Percentiles rank a stretch among this genome's conserved stretches.
Conservation (phyloP, 768 basidiomycete species). For the Hemileccinum rubropunctum region DNA sequence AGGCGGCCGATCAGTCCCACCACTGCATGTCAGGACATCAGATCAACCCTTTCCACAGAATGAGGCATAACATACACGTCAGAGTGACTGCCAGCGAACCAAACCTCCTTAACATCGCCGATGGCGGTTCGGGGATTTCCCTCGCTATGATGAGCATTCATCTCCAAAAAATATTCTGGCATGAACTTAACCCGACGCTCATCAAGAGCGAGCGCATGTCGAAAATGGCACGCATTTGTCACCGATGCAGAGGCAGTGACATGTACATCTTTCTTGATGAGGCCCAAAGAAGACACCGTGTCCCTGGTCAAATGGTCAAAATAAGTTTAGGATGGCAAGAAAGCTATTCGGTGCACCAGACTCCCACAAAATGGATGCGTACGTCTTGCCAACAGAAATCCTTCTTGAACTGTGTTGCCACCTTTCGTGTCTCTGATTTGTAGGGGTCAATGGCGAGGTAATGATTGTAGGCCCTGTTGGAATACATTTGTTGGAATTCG, state of each 20-base stretch:
- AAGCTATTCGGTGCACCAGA: slow-evolving; percentile 23
- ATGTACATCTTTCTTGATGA: slow-evolving; percentile 2
- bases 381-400: slow-evolving; percentile 24
- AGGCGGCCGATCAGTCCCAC: not conserved
- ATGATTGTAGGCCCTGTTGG: not conserved
- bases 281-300: slow-evolving; percentile 11
- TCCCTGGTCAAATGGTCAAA: slow-evolving; percentile 5
- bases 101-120: slow-evolving; percentile 11
- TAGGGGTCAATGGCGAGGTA: slow-evolving; percentile 27
- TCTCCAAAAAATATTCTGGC: slow-evolving; percentile 11
- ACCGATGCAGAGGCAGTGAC: slow-evolving; percentile 5
- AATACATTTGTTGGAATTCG: not conserved
- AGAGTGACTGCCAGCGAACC: slow-evolving; percentile 10
- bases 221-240: slow-evolving; percentile 11
- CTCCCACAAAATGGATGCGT: slow-evolving; percentile 34
- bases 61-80: slow-evolving; percentile 4
- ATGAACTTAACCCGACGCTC: slow-evolving; percentile 14
- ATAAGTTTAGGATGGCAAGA: not conserved
- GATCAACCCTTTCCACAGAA: not conserved
- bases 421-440: not conserved
- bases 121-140: not conserved
- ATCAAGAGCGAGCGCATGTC: slow-evolving; percentile 14
- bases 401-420: slow-evolving; percentile 26
- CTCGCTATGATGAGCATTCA: not conserved
- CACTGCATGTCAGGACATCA: not conserved